A percentile compares a stretch with the other conserved stretches of the same genome.
Conservation (phyloP, 768 basidiomycete species). For the Strobilomyces echinocephalus region DNA sequence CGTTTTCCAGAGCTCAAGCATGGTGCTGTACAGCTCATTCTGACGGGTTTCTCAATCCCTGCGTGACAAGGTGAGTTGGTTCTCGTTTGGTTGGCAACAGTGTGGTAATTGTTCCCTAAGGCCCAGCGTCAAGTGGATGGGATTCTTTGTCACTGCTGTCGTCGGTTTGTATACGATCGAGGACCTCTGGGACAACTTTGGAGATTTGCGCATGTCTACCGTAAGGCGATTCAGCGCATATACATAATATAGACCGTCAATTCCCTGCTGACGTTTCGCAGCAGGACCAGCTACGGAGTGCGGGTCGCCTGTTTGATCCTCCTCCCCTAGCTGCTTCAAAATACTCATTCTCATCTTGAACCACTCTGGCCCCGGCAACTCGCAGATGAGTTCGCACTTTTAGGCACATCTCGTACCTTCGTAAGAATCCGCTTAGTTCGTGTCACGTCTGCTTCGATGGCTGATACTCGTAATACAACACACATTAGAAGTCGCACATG, state of each 20-base stretch:
- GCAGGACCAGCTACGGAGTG: constrained; percentile 80
- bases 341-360: constrained; percentile 81
- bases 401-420: constrained; percentile 93
- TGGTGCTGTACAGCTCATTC: constrained; percentile 61
- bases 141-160: constrained; percentile 89
- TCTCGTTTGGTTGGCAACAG: background rate
- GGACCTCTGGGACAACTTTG: constrained; percentile 41
- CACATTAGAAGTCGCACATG: constrained; percentile 61
- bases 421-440: constrained; percentile 76
- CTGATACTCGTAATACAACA: background rate
- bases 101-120: background rate
- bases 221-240: too few species aligned
- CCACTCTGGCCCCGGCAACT: constrained; percentile 39
- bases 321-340: constrained; percentile 88
- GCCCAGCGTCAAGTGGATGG: constrained; percentile 89
- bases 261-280: constrained; percentile 31
- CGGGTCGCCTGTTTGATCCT: constrained; percentile 81
- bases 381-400: constrained; percentile 98
- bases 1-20: constrained; percentile 1
- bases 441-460: background rate
- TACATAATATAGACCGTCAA: background rate
- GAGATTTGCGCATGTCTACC: constrained; percentile 80
- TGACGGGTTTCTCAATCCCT: constrained; percentile 92
- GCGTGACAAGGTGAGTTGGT: constrained; percentile 72
- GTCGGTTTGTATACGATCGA: constrained; percentile 96